A percentile compares a stretch with the other conserved stretches of the same genome.
Evolutionary conservation across 352 stramenopile genomes (phyloP).

Genomic region (Pythium chondricola): DNA sequence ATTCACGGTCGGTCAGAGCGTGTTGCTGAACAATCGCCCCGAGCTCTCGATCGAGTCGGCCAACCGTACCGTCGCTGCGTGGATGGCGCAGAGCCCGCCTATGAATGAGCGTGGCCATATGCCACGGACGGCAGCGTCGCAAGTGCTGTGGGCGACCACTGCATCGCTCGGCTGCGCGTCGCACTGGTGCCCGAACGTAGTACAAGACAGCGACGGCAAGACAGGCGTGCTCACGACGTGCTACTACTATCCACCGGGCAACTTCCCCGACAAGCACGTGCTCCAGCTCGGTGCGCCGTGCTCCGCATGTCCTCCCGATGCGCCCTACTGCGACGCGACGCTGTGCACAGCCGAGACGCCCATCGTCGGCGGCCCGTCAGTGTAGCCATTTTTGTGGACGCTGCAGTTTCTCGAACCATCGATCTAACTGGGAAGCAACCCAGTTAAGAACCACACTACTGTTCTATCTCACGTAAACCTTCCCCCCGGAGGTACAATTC

Average conservation of each 20-base stretch:
- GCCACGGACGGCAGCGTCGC: conserved; percentile 11
- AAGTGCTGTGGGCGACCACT: conserved; percentile 17
- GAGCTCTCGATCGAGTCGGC: conserved; percentile 6
- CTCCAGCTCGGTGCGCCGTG: conserved; percentile 13
- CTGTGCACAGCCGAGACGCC: conserved; percentile 13
- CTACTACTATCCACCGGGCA: conserved; percentile 19
- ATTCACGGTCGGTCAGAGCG: conserved; percentile 10
- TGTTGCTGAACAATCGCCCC: neutral
- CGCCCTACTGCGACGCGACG: conserved; percentile 10
- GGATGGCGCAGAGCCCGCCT: conserved; percentile 11
- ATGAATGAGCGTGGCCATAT: conserved; percentile 11
- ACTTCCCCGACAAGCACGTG: conserved; percentile 7
- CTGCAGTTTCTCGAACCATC: conserved; percentile 4
- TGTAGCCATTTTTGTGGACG: conserved; percentile 6
- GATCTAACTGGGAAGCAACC: neutral
- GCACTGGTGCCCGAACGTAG: conserved; percentile 16
- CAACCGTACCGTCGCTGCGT: conserved; percentile 10
- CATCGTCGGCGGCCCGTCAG: too few species aligned
- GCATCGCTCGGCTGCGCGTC: conserved; percentile 14
- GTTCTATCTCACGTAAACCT: too few species aligned
- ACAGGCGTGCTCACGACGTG: conserved; percentile 15
- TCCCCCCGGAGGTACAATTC: conserved; percentile 3
- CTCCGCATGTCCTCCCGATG: conserved; percentile 2
- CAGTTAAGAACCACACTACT: neutral
- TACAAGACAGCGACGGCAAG: neutral